Conservation (phyloP, 169 alveolate species). For the Plasmodium coatneyi region DNA sequence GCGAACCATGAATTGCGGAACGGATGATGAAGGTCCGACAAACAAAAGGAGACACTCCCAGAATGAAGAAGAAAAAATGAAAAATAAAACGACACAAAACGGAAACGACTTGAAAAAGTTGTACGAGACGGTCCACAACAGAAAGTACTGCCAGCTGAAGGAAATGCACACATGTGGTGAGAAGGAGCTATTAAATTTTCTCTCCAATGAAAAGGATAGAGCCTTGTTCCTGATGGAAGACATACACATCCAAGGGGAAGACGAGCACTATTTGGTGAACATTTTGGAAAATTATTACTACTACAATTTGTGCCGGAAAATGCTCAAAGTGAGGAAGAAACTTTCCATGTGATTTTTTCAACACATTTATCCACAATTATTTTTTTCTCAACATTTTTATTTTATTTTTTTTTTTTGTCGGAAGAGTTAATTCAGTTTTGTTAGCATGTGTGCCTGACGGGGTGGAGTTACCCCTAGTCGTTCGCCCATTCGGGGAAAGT, state of each 20-base stretch:
- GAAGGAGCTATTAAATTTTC: slow-evolving; percentile 11
- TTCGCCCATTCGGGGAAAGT: background rate
- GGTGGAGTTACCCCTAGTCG: background rate
- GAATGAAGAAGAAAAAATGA: background rate
- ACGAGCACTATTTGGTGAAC: background rate
- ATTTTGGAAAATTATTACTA: slow-evolving; percentile 24
- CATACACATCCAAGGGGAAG: slow-evolving; percentile 10
- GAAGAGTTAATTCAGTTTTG: background rate
- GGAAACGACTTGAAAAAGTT: background rate
- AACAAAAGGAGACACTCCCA: background rate
- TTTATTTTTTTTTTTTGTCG: background rate
- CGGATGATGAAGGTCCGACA: background rate
- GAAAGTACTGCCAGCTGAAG: slow-evolving; percentile 2
- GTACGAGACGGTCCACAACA: slow-evolving; percentile 10
- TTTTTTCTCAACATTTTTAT: background rate
- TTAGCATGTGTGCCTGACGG: background rate
- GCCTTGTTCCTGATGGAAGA: slow-evolving; percentile 8
- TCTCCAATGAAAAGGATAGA: slow-evolving; percentile 3
- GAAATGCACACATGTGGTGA: slow-evolving; percentile 19
- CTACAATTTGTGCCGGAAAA: background rate
- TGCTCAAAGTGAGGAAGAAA: slow-evolving; percentile 1
- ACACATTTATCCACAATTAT: no score
- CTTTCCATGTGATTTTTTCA: background rate
- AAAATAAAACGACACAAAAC: background rate
- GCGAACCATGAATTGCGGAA: background rate